phyloP scores from a whole-genome alignment of 1,139 yeast species.

The Hyphopichia khmerensis region DNA sequence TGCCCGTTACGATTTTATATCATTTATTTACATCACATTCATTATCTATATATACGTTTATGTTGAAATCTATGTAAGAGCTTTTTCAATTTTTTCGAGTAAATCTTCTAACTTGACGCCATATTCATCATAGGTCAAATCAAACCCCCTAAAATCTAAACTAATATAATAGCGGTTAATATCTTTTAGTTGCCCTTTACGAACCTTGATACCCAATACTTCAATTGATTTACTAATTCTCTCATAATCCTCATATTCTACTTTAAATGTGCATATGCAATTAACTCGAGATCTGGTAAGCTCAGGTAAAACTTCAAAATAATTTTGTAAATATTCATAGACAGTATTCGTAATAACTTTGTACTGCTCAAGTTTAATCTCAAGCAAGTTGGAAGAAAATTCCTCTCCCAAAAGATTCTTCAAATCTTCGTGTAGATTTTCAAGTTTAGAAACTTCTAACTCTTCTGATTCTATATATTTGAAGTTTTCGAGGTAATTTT shows the following conservation, averaged over 20 bases:
- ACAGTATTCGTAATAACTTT: not conserved
- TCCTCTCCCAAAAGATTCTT: not conserved
- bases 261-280: not conserved
- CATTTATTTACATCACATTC: no score
- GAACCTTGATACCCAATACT: not conserved
- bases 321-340: not conserved
- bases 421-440: not conserved
- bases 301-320: not conserved
- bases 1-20: not conserved
- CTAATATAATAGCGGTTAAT: not conserved
- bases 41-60: not conserved
- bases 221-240: not conserved
- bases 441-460: not conserved
- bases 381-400: not conserved
- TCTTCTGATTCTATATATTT: not conserved
- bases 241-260: not conserved
- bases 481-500: not conserved
- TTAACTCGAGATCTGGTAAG: not conserved
- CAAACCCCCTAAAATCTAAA: not conserved
- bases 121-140: not conserved
- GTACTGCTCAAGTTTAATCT: not conserved
- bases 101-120: not conserved
- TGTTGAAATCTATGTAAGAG: no score
- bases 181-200: not conserved
- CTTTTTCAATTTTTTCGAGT: not conserved